Conservation (phyloP, 1,139 yeast species). For the Geotrichum fermentans region DNA sequence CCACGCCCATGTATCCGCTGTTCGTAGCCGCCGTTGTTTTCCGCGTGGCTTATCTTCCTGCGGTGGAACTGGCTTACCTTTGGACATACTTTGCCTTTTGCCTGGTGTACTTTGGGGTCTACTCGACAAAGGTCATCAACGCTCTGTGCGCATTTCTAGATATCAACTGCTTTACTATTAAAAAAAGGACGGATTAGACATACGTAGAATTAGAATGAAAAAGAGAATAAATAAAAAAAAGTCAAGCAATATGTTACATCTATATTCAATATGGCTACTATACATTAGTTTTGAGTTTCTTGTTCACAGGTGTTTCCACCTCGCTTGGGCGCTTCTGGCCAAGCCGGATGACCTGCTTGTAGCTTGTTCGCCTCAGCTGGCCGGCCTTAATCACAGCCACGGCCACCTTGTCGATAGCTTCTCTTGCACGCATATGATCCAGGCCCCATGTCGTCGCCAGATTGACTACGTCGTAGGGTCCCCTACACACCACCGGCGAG, state of each 20-base stretch:
- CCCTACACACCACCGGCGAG: slow-evolving; percentile 55
- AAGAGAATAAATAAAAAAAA: background rate
- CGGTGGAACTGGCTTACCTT: slow-evolving; percentile 35
- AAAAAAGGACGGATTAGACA: slow-evolving; percentile 9
- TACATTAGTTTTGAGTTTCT: background rate
- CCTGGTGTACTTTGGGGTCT: slow-evolving; percentile 35
- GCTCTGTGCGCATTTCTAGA: slow-evolving; percentile 38
- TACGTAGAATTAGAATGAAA: background rate
- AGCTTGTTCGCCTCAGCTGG: slow-evolving; percentile 61
- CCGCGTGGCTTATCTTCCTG: slow-evolving; percentile 17
- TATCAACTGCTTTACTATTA: slow-evolving; percentile 39
- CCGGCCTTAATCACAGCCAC: slow-evolving; percentile 66
- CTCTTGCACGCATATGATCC: slow-evolving; percentile 56
- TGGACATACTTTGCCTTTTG: slow-evolving; percentile 33
- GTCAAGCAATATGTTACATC: too few species aligned
- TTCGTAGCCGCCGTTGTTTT: slow-evolving; percentile 37
- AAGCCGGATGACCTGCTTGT: slow-evolving; percentile 34
- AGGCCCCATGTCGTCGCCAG: slow-evolving; percentile 67
- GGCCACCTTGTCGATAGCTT: slow-evolving; percentile 56
- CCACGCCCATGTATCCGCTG: slow-evolving; percentile 37
- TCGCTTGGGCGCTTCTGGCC: slow-evolving; percentile 4
- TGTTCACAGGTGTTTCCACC: background rate
- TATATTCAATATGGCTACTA: too few species aligned
- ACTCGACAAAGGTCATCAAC: slow-evolving; percentile 37
- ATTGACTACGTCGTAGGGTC: slow-evolving; percentile 63